Conservation (phyloP, 208 protist genomes). For the Acanthamoeba sp. region DNA sequence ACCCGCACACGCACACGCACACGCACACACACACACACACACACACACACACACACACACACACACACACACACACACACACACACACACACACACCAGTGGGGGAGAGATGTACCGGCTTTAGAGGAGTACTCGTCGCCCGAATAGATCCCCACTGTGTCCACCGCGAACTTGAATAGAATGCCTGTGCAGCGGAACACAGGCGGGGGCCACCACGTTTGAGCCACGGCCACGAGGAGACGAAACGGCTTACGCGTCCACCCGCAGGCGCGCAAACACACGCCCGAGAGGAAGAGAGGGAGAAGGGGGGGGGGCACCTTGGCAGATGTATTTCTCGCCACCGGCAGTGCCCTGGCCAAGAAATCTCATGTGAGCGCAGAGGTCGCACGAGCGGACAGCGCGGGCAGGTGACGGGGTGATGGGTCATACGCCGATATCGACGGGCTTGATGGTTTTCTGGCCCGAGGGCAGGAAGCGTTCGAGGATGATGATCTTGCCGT, state of each 20-base stretch:
- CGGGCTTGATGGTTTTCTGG: slow-evolving; percentile 67
- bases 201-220: too few relatives aligned
- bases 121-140: slow-evolving; percentile 26
- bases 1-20: too few relatives aligned
- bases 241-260: too few relatives aligned
- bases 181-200: too few relatives aligned
- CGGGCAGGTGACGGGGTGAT: neutral
- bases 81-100: slow-evolving; percentile 11
- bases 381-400: neutral
- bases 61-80: neutral
- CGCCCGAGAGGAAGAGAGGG: neutral
- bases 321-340: slow-evolving; percentile 40
- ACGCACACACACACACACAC: too few relatives aligned
- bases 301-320: neutral
- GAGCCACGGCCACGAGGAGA: too few relatives aligned
- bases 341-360: slow-evolving; percentile 19
- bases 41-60: too few relatives aligned
- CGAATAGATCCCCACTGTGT: slow-evolving; percentile 24
- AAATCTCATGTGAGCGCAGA: neutral
- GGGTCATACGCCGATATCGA: slow-evolving; percentile 20
- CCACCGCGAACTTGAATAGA: slow-evolving; percentile 71
- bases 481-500: slow-evolving; percentile 66
- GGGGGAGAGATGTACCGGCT: neutral
- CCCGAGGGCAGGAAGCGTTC: slow-evolving; percentile 32
- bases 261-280: too few relatives aligned